Conservation (phyloP, 768 basidiomycete genomes). For the Ramaria rubella region DNA sequence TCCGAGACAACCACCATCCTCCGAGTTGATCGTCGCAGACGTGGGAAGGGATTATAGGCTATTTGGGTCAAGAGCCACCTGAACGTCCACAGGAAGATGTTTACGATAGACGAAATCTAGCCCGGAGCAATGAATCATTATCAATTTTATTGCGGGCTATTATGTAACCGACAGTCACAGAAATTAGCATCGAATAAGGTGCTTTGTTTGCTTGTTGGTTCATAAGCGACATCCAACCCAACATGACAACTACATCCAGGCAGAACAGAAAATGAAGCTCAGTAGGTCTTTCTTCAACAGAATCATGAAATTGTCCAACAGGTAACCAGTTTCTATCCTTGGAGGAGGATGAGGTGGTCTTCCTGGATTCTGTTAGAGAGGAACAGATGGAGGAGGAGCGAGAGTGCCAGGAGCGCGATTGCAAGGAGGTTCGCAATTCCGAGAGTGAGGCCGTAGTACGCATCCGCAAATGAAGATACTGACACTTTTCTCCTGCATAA, state of each 20-base stretch:
- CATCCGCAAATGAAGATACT: not conserved
- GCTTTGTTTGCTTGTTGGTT: constrained; percentile 17
- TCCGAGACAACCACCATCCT: too few relatives aligned
- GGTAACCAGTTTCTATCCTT: constrained; percentile 86
- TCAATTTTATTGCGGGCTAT: constrained; percentile 2
- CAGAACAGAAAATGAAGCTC: constrained; percentile 84
- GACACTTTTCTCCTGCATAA: constrained; percentile 1
- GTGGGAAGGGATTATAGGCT: too few relatives aligned
- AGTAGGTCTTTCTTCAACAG: constrained; percentile 23
- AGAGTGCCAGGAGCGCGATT: constrained; percentile 64
- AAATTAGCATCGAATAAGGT: constrained; percentile 89
- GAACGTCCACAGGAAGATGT: constrained; percentile 67
- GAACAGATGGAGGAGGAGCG: constrained; percentile 72
- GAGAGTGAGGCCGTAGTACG: constrained; percentile 45
- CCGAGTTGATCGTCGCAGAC: too few relatives aligned
- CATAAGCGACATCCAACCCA: constrained; percentile 46
- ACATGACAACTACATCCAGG: constrained; percentile 92
- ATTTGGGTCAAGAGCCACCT: constrained; percentile 84
- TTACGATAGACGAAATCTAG: constrained; percentile 80
- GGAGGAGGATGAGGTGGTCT: constrained; percentile 87
- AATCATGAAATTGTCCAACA: too few relatives aligned
- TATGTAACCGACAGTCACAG: constrained; percentile 33
- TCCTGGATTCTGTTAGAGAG: constrained; percentile 76
- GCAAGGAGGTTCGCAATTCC: constrained; percentile 74
- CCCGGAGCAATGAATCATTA: constrained; percentile 54